Percentiles rank a stretch among this genome's conserved stretches.
phyloP scores from a whole-genome alignment of 768 basidiomycete genomes.

The Tephrocybe sp. region DNA sequence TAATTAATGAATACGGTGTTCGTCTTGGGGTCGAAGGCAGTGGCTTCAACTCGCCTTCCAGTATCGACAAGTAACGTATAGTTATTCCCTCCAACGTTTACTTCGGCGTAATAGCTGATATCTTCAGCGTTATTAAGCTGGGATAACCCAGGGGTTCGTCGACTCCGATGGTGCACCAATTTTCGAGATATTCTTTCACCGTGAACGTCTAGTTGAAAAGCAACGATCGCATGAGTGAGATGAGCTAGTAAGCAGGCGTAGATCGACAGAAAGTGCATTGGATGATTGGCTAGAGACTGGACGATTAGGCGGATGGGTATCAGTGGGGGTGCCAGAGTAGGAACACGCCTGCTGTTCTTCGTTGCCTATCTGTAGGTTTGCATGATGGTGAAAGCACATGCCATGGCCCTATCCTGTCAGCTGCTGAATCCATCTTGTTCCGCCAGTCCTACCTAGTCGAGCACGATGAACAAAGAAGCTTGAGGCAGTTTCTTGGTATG shows the following conservation, averaged over 20 bases:
- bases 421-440: neutral
- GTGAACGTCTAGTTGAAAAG: slow-evolving; percentile 19
- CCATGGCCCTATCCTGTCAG: too few species aligned
- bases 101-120: slow-evolving; percentile 36
- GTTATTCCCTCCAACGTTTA: slow-evolving; percentile 31
- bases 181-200: slow-evolving; percentile 13
- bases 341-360: too few species aligned
- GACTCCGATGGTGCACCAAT: slow-evolving; percentile 4
- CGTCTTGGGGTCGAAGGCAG: neutral
- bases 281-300: neutral
- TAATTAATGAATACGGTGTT: neutral
- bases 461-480: neutral
- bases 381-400: neutral
- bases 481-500: neutral
- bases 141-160: slow-evolving; percentile 12
- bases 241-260: slow-evolving; percentile 4
- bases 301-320: slow-evolving; percentile 4
- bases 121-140: slow-evolving; percentile 33
- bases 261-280: slow-evolving; percentile 13
- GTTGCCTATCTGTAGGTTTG: neutral
- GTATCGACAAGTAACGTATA: slow-evolving; percentile 44
- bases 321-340: neutral
- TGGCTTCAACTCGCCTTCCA: slow-evolving; percentile 34
- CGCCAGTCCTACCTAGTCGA: neutral
- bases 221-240: slow-evolving; percentile 5